These are phyloP conservation scores for Termitomyces sp. DNA, from an alignment of 768 basidiomycete genomes.

Conservation along the genomic window DNA sequence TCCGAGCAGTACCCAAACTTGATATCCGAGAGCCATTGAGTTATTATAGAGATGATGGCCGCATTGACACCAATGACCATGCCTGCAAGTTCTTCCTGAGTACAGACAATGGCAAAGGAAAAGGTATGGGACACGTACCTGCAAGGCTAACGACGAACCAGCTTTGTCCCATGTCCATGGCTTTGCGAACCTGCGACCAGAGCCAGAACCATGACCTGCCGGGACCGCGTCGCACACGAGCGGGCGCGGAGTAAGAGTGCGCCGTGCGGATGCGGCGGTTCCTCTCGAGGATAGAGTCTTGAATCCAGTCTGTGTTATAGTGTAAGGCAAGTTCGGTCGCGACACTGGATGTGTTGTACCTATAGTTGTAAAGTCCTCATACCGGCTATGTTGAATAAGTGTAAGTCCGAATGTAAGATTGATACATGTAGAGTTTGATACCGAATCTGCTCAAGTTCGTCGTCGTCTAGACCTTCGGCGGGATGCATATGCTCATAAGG, in stretches of 20 bases:
- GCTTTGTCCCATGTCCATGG: constrained; percentile 73
- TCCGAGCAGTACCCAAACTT: constrained; percentile 97
- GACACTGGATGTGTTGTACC: constrained; percentile 39
- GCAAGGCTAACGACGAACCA: constrained; percentile 92
- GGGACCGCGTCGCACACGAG: neutral
- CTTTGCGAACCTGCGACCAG: constrained; percentile 57
- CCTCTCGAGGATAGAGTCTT: constrained; percentile 89
- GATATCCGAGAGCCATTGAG: constrained; percentile 96
- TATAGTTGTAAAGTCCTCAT: constrained; percentile 95
- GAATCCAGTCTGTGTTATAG: constrained; percentile 82
- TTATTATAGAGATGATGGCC: constrained; percentile 92
- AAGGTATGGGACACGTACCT: constrained; percentile 51
- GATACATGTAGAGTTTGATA: constrained; percentile 22
- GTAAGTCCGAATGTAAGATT: constrained; percentile 8
- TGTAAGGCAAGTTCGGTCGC: neutral
- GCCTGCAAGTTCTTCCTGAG: constrained; percentile 43
- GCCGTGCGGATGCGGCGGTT: constrained; percentile 68
- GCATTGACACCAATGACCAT: constrained; percentile 90
- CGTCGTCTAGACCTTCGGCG: constrained; percentile 51
- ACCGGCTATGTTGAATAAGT: constrained; percentile 53
- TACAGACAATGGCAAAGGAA: neutral
- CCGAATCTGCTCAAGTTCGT: constrained; percentile 69
- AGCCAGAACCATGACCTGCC: constrained; percentile 49
- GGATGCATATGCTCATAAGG: constrained; percentile 34
- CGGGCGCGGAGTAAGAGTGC: constrained; percentile 35